Evolutionary conservation across 1,284 basidiomycete species (phyloP), one percentile per base, ranked within the genome.

Genomic region (Macrocystidia cucumis): DNA sequence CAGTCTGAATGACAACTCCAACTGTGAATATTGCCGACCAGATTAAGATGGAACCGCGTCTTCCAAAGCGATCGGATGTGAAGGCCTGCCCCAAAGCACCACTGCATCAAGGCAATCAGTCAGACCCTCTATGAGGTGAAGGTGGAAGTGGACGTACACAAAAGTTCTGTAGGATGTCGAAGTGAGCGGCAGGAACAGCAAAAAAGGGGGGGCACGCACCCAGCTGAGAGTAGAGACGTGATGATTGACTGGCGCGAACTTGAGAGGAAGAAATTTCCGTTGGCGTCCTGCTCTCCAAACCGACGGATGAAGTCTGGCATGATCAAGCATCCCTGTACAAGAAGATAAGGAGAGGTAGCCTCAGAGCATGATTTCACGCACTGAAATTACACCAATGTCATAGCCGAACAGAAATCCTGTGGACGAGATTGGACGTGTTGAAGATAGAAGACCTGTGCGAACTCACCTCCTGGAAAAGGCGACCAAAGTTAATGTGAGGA

Each of bases 21-120:
- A 74, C 46, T 2, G 82, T 87, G 51, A 89, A 85, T 27, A 85
- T 71, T 1, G 56, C 74, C n/a, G 79, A 70, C 84, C 84, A 87
- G 35, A 84, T 75, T 28, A 85, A 63, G 50, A 88, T 84, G 3
- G 81, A 84, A 3, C 75, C 74, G 28, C 70, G 67, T 38, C 85
- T 70, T 21, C 86, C 85, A 39, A 81, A 68, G 19, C 76, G 62
- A 49, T 90, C 86, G 22, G 83, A 73, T 0, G 84, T 87, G 49
- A 87, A 80, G 0, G 82, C 82, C 51, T 88, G 84, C 0, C 54
- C 72, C 9, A 88, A 58, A 2, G 84, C 76, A 16, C 85, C 85
- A 30, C 78, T 75, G 44, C 17, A 30, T n/a, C n/a, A 21, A 29
- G 9, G 21, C 31, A 35, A 20, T 34, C 9, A 19, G 13, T 29